Evolutionary conservation across 2,329 filamentous ascomycete genomes (phyloP), one percentile per base, ranked within the genome.

Genomic region (Plenodomus lindquistii): DNA sequence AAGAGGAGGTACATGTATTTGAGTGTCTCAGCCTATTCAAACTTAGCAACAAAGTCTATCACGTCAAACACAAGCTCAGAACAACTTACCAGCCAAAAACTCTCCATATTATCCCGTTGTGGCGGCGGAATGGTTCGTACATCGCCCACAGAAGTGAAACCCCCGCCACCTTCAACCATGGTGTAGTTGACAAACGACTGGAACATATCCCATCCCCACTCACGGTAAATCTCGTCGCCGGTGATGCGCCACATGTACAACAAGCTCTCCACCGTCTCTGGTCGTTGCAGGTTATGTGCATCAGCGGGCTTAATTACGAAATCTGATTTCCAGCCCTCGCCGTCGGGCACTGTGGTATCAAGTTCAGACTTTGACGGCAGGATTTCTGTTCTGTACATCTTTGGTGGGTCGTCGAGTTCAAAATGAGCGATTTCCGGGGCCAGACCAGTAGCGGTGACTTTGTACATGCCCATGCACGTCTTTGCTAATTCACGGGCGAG

Each of bases 171-270:
- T 37, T 84, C 80, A 2, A 96, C 87, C 6, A 88, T 84, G 0
- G 90, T 96, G 73, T 96, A 82, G 64, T 91, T 87, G 73, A 93
- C 80, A 69, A 99, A 99, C 0, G 87, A 85, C 70, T 90, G 86
- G 77, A 99, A 99, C 86, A 99, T 97, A 62, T 96, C 87, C 94
- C 94, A 99, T 13, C 94, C 94, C 93, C 93, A 97, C 64, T 97
- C 85, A 20, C 94, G 84, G 73, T 99, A 99, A 57, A 85, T 87
- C 34, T 83, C 79, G 54, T 99, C 92, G 20, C 89, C 90, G 0
- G 94, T 99, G 71, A 99, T 96, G 54, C 94, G 87, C 88, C 93
- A 99, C 91, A 99, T 96, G 77, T 97, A 96, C 66, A 99, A 92
- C 52, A 99, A 77, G 50, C 86, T 92, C 76, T 99, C 94, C n/a